Evolutionary conservation across 2,329 filamentous ascomycete genomes (phyloP).

Genomic region (Trichophyton schoenleinii): DNA sequence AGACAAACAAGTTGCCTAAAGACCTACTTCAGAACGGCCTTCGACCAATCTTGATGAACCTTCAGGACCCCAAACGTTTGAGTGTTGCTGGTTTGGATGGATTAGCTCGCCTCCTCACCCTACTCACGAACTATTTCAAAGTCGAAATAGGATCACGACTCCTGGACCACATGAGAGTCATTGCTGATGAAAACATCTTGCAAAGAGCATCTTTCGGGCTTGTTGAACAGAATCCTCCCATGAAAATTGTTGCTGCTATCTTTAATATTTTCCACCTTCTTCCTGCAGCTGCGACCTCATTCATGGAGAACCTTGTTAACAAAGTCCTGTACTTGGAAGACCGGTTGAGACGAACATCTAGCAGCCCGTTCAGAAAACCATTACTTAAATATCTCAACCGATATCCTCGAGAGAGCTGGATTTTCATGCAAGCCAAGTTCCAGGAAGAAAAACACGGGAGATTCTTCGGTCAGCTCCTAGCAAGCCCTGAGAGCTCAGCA

Average conservation of each 20-base stretch:
- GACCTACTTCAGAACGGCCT: conserved; percentile 89
- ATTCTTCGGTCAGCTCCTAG: conserved; percentile 77
- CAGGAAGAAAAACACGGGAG: conserved; percentile 79
- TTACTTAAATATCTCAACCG: conserved; percentile 88
- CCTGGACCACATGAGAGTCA: conserved; percentile 85
- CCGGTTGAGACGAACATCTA: conserved; percentile 70
- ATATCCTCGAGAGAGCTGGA: conserved; percentile 80
- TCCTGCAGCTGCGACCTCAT: conserved; percentile 75
- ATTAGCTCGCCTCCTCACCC: conserved; percentile 71
- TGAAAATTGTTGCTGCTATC: conserved; percentile 90
- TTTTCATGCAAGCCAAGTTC: conserved; percentile 63
- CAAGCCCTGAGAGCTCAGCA: conserved; percentile 58
- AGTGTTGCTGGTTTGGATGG: conserved; percentile 85
- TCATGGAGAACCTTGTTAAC: conserved; percentile 81
- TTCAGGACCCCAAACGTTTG: conserved; percentile 84
- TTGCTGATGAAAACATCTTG: conserved; percentile 66
- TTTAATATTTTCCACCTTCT: conserved; percentile 97
- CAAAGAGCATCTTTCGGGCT: conserved; percentile 91
- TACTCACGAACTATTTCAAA: conserved; percentile 97
- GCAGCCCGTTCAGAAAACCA: conserved; percentile 81
- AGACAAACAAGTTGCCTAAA: conserved; percentile 85
- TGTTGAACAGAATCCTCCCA: conserved; percentile 80
- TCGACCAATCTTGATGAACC: conserved; percentile 86
- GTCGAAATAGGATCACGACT: conserved; percentile 89
- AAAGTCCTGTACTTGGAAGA: conserved; percentile 82